Base-by-base conservation (phyloP, 257 asterid genomes). In the Solanum ahanhuiri region DNA sequence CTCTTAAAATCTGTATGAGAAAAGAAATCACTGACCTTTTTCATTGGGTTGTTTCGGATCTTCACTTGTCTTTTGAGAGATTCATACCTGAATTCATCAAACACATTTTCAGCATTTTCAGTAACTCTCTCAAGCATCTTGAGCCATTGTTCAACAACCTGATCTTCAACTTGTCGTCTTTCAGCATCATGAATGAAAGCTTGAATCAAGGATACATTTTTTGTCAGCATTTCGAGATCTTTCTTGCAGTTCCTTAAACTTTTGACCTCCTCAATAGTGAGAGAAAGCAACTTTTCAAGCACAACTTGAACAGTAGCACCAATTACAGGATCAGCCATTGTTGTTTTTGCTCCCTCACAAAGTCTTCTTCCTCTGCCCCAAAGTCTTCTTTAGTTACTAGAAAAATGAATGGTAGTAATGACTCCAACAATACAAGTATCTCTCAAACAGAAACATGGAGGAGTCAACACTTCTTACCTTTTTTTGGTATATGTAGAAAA, bases 21-120 rank as follows among this genome's bases (percentile, higher is more conserved):
- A n/a, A n/a, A n/a, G n/a, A n/a, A n/a, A n/a, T n/a, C n/a, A n/a
- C n/a, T n/a, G n/a, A n/a, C n/a, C n/a, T n/a, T n/a, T n/a, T n/a
- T n/a, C n/a, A n/a, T n/a, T n/a, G n/a, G 67, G 0, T 18, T 34
- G 2, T 72, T 34, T 20, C 2, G 30, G 5, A 71, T 33, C 15
- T 71, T 73, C 82, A 17, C 34, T 39, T 75, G 1, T 39, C 3
- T 1, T 37, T n/a, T 37, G 82, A 75, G 57, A 75, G 22, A n/a
- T 75, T 83, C 72, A 57, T 90, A 87, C n/a, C 33, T 88, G 83
- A 87, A 30, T 48, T 83, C 85, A 7, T 90, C 91, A 84, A 90
- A 72, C 22, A 89, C 54, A 15, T 66, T 0, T 10, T 87, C 88
- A 10, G 87, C 86, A 7, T 85, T 69, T 9, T 41, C 83, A 20